Evolutionary conservation across 257 asterid genomes (phyloP), one percentile per base, ranked within the genome.

Genomic region (Perilla frutescens): DNA sequence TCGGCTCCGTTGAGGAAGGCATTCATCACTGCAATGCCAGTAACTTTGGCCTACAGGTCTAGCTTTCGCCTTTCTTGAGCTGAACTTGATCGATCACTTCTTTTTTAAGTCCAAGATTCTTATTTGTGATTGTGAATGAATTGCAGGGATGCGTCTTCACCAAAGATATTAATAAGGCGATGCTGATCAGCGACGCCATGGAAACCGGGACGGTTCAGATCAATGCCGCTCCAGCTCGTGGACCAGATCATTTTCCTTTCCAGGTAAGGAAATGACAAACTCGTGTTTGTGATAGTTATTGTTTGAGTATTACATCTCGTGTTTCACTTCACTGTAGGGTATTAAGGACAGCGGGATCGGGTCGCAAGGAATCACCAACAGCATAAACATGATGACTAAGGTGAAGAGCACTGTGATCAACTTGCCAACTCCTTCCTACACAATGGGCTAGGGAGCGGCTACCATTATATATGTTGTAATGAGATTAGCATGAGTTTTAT

Each of bases 281-380:
- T 15, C 10, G 3, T 15, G 13, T 36, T 11, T 5, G 5, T 15
- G 37, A 20, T 8, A 6, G 8, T 6, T n/a, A 3, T 6, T n/a
- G 6, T 61, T 14, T 31, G 15, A 62, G 10, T 3, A 44, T 63
- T 6, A 15, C 26, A 0, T 66, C 34, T 32, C 6, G 32, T 67
- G 6, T 14, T 31, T 51, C 3, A 7, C 7, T 48, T 47, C n/a
- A 70, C 11, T 3, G 51, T 84, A 94, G 99, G 99, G 99, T 2
- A 79, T 94, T n/a, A 94, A 90, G 88, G 97, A 94, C 76, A 94
- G 99, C 49, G 99, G 99, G 68, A 92, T 94, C 8, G 99, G 98
- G 69, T 91, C 98, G 3, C 98, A 94, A 79, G 99, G 99, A n/a
- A 88, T 91, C 60, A 91, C 96, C 4, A 94, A 90, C 74, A 94